Evolutionary conservation across 495 filamentous ascomycete species (phyloP), one percentile per base, ranked within the genome.

Genomic region (Xylaria sp.): DNA sequence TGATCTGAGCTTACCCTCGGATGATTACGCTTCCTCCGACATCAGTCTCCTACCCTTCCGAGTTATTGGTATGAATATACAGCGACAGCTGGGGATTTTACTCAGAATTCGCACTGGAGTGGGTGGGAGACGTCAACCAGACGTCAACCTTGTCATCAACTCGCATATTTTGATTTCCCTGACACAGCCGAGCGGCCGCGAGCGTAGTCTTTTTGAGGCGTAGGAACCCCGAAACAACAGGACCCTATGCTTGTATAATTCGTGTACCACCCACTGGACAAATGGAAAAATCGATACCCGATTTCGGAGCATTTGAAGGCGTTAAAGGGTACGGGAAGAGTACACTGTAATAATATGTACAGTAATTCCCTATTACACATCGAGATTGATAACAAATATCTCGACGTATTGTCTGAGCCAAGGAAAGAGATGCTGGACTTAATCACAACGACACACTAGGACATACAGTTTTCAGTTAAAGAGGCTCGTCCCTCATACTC

Each of bases 271-370:
- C 62, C 44, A 61, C 29, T 61, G 29, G 31, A 37, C 19, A 35
- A 37, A 65, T 50, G 62, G 62, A 37, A 37, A 52, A 65, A 52
- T 52, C 37, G 62, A 65, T 65, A 65, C 62, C 62, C 62, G 37
- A 17, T 14, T 50, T 65, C 8, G 21, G 37, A 29, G 24, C 35
- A 50, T 65, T 65, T 12, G 6, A 37, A 37, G 62, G 62, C 43
- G 62, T 52, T 65, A 43, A 29, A 2, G 19, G 17, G 15, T 35
- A 37, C 26, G 17, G 44, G 41, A 65, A 15, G n/a, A 17, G 3
- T 24, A 35, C 17, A 19, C 11, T 29, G 19, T 7, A 19, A 19
- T 0, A 65, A 29, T 29, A 2, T 52, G 19, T 37, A 50, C n/a
- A 52, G 19, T 50, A 65, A 52, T 65, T 15, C 62, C 19, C 43